Base-by-base conservation (phyloP, 805 yeast genomes). In the Starmerella floris region DNA sequence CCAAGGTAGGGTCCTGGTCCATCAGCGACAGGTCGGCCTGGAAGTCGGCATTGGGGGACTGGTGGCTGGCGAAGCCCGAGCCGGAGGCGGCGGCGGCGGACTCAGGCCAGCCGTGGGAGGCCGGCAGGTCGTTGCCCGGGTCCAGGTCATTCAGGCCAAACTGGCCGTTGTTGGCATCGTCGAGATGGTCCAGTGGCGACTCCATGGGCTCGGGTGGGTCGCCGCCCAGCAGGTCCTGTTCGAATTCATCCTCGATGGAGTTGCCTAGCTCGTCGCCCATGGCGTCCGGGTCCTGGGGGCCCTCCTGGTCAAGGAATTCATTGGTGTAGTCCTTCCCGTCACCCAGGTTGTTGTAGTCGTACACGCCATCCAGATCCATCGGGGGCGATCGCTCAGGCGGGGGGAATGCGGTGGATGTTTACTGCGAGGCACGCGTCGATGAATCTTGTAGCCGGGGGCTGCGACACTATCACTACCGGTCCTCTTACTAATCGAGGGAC, bases 311-410 rank as follows among this genome's bases (percentile, higher is more conserved):
- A 28, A 31, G 38, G 21, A 30, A 30, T 4, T 37, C 27, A 4
- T 20, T 34, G 13, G n/a, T n/a, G 25, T 30, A 9, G 9, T 37
- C 40, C 8, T 13, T 13, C 11, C 28, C 28, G 13, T 25, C 13
- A 8, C 28, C 28, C 11, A 25, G 8, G 30, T 19, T 21, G 19
- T 20, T 34, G 39, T 40, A 42, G 35, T 40, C 41, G 35, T 40
- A 46, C 30, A 41, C 36, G 23, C 39, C 46, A 25, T 43, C 46
- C 28, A 42, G 42, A 39, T 40, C 43, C 49, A 46, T 46, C 28
- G 28, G 28, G 13, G 28, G 13, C 8, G 28, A 25, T 25, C 11
- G n/a, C n/a, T n/a, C n/a, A n/a, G n/a, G n/a, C n/a, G n/a, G n/a
- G n/a, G n/a, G n/a, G n/a, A n/a, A n/a, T n/a, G n/a, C n/a, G n/a